A percentile compares a stretch with the other conserved stretches of the same genome.
Evolutionary conservation across 192 early-diverging fungal genomes (phyloP).

Genomic region (Linnemannia hyalina): DNA sequence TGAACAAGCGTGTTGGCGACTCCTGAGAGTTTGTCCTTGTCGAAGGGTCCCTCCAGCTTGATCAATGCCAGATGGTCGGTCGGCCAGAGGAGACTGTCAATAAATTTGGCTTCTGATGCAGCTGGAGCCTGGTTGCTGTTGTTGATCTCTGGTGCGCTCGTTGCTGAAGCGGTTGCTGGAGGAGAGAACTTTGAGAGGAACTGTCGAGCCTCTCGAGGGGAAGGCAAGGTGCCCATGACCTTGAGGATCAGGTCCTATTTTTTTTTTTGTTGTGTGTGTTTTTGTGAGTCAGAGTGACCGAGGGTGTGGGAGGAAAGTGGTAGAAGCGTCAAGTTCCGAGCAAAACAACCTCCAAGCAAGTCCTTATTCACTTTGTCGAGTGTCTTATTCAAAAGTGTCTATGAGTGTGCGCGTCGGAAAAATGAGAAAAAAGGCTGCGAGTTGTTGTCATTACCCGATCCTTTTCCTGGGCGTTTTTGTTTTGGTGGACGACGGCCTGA

Average conservation of each 20-base stretch:
- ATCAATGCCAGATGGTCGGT: constrained; percentile 71
- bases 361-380: not conserved
- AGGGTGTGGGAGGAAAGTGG: not conserved
- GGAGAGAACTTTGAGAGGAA: constrained; percentile 68
- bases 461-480: constrained; percentile 36
- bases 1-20: constrained; percentile 73
- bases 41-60: constrained; percentile 67
- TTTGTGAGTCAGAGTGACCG: constrained; percentile 22
- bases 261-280: not conserved
- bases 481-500: constrained; percentile 30
- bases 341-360: not conserved
- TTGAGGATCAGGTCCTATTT: constrained; percentile 71
- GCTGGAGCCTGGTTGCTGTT: not conserved
- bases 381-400: no score
- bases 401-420: not conserved
- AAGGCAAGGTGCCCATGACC: constrained; percentile 71
- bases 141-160: not conserved
- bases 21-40: constrained; percentile 43
- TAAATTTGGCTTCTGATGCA: constrained; percentile 44
- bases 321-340: not conserved
- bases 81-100: constrained; percentile 57
- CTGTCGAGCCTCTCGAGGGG: constrained; percentile 72
- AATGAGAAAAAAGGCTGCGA: not conserved
- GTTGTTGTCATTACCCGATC: constrained; percentile 40
- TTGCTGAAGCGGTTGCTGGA: constrained; percentile 25